Conservation (phyloP, 345 rosid species). For the Corchorus olitorius region DNA sequence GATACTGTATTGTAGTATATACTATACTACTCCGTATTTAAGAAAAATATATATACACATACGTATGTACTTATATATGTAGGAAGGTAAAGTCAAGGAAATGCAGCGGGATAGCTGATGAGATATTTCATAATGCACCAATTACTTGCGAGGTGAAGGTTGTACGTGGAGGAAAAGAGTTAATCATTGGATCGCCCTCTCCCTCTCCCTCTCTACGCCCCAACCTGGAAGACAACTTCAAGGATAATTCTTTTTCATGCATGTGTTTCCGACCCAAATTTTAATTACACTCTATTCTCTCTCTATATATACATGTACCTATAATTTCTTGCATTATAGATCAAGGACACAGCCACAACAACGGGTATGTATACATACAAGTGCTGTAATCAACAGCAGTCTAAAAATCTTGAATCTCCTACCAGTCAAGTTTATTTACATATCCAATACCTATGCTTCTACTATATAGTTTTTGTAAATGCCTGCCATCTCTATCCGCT, state of each 20-base stretch:
- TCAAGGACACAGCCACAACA: too few species aligned
- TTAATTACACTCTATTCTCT: too few species aligned
- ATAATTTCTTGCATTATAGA: too few species aligned
- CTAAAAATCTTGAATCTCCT: neutral
- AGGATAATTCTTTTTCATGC: conserved; percentile 38
- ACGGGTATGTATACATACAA: neutral
- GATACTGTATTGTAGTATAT: too few species aligned
- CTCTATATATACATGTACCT: too few species aligned
- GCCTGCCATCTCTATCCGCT: neutral
- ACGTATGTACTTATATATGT: neutral
- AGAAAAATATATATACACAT: too few species aligned
- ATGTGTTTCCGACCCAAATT: conserved; percentile 46
- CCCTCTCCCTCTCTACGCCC: conserved; percentile 24
- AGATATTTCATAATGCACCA: conserved; percentile 48
- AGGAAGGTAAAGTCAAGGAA: conserved; percentile 55
- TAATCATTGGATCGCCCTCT: conserved; percentile 17
- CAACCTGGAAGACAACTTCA: conserved; percentile 18
- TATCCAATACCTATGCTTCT: neutral
- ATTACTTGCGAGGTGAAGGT: conserved; percentile 56
- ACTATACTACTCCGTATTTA: too few species aligned
- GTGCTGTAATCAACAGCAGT: neutral
- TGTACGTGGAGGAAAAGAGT: conserved; percentile 65
- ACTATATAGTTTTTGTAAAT: neutral
- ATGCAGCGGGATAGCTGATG: conserved; percentile 57
- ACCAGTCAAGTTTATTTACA: neutral